Conservation (phyloP, 75 land plant species). For the Isoetes taiwanensis region DNA sequence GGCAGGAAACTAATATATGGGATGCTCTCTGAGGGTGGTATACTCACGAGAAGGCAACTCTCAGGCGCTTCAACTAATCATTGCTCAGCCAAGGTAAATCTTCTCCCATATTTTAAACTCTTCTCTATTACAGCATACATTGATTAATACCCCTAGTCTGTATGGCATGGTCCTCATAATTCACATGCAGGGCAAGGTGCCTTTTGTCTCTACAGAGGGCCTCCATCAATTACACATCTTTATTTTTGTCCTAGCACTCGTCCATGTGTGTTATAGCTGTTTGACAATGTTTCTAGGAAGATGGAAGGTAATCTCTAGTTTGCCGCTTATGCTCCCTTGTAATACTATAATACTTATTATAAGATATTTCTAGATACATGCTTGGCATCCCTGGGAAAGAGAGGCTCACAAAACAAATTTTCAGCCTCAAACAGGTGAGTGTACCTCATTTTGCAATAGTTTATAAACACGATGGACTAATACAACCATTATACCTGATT, state of each 20-base stretch:
- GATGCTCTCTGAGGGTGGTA: too few species aligned
- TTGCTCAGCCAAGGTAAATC: too few species aligned
- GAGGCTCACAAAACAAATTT: not conserved
- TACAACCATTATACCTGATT: not conserved
- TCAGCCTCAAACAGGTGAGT: not conserved
- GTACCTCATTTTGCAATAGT: not conserved
- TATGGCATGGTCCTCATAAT: too few species aligned
- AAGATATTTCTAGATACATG: not conserved
- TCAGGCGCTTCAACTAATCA: too few species aligned
- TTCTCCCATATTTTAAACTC: too few species aligned
- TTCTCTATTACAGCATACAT: too few species aligned
- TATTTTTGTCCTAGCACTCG: not conserved
- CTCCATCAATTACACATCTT: slow-evolving; percentile 2
- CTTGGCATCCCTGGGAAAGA: slow-evolving; percentile 4
- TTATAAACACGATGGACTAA: not conserved
- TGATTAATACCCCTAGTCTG: too few species aligned
- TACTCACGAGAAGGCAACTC: too few species aligned
- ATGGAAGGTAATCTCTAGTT: slow-evolving; percentile 2
- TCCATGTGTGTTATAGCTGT: not conserved
- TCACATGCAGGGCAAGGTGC: slow-evolving; percentile 3
- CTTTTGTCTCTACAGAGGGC: slow-evolving; percentile 1
- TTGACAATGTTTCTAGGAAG: slow-evolving; percentile 1
- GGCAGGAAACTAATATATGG: too few species aligned
- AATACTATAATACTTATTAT: not conserved
- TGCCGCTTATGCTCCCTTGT: not conserved